A percentile compares a stretch with the other conserved stretches of the same genome.
Conservation (phyloP, 352 stramenopile species). For the Globisporangium uncinulatum region DNA sequence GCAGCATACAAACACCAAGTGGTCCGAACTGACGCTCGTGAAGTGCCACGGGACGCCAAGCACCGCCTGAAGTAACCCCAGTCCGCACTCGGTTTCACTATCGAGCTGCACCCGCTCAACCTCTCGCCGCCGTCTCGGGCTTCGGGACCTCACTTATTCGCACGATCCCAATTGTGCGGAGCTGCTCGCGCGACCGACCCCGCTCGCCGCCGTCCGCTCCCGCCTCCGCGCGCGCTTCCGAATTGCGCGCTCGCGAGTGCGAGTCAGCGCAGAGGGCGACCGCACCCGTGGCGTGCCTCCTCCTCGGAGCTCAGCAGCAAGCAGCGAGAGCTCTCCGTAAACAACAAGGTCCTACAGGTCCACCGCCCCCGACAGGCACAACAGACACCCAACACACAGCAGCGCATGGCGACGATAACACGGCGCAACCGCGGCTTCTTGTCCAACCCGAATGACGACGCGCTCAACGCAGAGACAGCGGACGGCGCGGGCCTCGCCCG, state of each 20-base stretch:
- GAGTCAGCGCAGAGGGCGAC: background rate
- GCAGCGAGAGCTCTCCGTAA: background rate
- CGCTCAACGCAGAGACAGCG: conserved; percentile 11
- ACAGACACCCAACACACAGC: conserved; percentile 1
- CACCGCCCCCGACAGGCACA: too few species aligned
- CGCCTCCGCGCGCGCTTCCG: too few species aligned
- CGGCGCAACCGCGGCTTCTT: conserved; percentile 40
- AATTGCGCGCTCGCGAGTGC: too few species aligned
- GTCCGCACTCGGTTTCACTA: background rate
- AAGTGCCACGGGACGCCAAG: background rate
- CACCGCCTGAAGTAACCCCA: background rate
- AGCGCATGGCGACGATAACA: conserved; percentile 54
- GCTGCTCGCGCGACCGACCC: too few species aligned
- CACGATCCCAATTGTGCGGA: too few species aligned
- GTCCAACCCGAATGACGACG: conserved; percentile 23
- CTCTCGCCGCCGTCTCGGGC: too few species aligned
- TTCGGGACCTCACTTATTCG: too few species aligned
- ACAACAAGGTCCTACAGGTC: too few species aligned
- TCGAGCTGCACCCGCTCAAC: too few species aligned
- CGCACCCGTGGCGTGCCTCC: background rate
- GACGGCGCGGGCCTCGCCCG: conserved; percentile 9
- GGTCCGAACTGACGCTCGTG: background rate
- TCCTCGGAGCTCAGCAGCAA: background rate
- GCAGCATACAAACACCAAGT: too few species aligned
- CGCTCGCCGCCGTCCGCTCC: too few species aligned